Percentiles rank a stretch among this genome's conserved stretches.
Conservation (phyloP, 148 eudicot species). For the Euryodendron excelsum region DNA sequence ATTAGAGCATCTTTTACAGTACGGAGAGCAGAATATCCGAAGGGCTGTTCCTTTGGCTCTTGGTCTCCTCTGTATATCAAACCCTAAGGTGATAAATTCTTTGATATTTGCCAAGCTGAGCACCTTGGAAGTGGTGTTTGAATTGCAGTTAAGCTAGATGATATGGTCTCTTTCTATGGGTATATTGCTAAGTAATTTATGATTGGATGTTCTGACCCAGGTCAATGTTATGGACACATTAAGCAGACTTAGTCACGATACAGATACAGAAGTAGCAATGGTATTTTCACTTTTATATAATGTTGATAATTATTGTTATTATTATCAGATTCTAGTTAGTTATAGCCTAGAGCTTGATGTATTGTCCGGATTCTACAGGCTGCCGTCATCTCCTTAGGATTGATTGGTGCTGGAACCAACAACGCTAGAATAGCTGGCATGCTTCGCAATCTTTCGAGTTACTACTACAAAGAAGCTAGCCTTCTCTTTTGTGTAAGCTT, state of each 20-base stretch:
- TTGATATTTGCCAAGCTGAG: slow-evolving; percentile 2
- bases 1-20: slow-evolving; percentile 89
- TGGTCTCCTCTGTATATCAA: slow-evolving; percentile 86
- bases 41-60: slow-evolving; percentile 94
- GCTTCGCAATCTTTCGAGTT: slow-evolving; percentile 88
- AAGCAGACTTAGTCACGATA: slow-evolving; percentile 93
- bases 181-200: slow-evolving; percentile 8
- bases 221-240: slow-evolving; percentile 95
- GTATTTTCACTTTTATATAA: slow-evolving; percentile 29
- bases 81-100: slow-evolving; percentile 60
- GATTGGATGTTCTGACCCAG: slow-evolving; percentile 34
- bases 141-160: not conserved
- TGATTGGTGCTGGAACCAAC: slow-evolving; percentile 97
- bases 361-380: slow-evolving; percentile 50
- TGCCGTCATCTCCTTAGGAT: slow-evolving; percentile 84
- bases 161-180: not conserved
- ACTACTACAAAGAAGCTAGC: slow-evolving; percentile 86
- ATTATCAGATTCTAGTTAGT: not conserved
- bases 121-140: not conserved
- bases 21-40: slow-evolving; percentile 90
- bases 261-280: slow-evolving; percentile 92
- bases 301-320: not conserved
- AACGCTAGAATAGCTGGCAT: slow-evolving; percentile 97
- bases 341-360: not conserved
- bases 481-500: slow-evolving; percentile 77